A percentile compares a stretch with the other conserved stretches of the same genome.
These are phyloP conservation scores for Colletotrichum plurivorum DNA, from an alignment of 2,329 filamentous ascomycete genomes.

Conservation along the genomic window DNA sequence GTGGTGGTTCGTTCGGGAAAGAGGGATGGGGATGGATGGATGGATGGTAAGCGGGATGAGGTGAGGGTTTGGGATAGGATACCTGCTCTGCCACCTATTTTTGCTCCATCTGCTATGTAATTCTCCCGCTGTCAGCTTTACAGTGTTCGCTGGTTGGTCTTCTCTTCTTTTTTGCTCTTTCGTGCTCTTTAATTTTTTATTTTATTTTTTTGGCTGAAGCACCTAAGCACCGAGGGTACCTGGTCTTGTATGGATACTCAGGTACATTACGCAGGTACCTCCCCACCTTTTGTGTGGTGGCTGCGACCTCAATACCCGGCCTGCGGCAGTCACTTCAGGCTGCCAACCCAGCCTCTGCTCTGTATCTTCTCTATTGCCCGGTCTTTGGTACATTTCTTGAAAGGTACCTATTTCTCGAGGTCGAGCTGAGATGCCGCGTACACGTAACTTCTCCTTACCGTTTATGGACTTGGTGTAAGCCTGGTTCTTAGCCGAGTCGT, in stretches of 20 bases:
- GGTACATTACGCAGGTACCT: not conserved
- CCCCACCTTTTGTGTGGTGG: not conserved
- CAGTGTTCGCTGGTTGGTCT: too few relatives aligned
- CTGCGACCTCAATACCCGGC: not conserved
- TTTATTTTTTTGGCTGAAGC: constrained; percentile 24
- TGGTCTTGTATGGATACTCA: not conserved
- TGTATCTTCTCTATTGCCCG: too few relatives aligned
- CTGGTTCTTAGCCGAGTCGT: too few relatives aligned
- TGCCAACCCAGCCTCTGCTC: not conserved
- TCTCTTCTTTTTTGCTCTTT: not conserved
- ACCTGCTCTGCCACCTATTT: not conserved
- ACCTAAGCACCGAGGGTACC: not conserved
- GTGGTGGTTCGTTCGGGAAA: constrained; percentile 23
- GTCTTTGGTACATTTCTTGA: too few relatives aligned
- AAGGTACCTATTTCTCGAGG: too few relatives aligned
- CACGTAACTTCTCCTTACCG: too few relatives aligned
- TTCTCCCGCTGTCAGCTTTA: too few relatives aligned
- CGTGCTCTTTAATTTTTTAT: constrained; percentile 5
- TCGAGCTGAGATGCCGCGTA: too few relatives aligned
- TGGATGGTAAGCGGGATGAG: not conserved
- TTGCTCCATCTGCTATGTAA: not conserved
- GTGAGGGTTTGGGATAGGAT: constrained; percentile 11
- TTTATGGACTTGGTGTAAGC: too few relatives aligned
- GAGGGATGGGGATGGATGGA: constrained; percentile 14
- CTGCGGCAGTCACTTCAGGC: not conserved